Evolutionary conservation across 306 rosid genomes (phyloP).

Genomic region (Arachis hypogaea): DNA sequence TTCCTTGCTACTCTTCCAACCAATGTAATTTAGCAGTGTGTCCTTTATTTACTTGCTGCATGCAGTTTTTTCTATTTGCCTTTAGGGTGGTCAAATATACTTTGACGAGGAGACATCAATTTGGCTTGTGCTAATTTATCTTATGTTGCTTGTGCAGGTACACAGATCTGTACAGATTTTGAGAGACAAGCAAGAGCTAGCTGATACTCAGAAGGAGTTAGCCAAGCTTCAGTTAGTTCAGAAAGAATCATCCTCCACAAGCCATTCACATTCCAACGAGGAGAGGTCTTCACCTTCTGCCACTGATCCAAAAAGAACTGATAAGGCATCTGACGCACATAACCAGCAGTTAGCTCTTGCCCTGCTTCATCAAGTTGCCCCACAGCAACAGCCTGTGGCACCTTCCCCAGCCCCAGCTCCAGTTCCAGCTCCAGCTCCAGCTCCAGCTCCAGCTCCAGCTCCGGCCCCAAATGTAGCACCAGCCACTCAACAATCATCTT

Average conservation of each 20-base stretch:
- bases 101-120: conserved; percentile 6
- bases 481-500: conserved; percentile 57
- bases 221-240: conserved; percentile 81
- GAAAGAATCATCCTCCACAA: conserved; percentile 72
- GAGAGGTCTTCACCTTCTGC: conserved; percentile 60
- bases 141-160: conserved; percentile 60
- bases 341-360: conserved; percentile 87
- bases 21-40: neutral
- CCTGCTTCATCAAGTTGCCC: conserved; percentile 69
- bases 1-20: conserved; percentile 25
- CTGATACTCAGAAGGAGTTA: conserved; percentile 86
- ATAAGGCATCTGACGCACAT: conserved; percentile 53
- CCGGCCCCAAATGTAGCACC: conserved; percentile 56
- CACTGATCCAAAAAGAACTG: conserved; percentile 56
- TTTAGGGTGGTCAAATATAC: conserved; percentile 12
- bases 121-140: conserved; percentile 23
- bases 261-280: conserved; percentile 65
- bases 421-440: conserved; percentile 54
- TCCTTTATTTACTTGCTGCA: conserved; percentile 2
- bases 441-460: conserved; percentile 54
- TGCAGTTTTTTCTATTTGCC: conserved; percentile 16
- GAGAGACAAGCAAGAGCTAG: conserved; percentile 93
- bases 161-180: conserved; percentile 90
- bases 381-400: conserved; percentile 55
- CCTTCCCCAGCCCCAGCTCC: conserved; percentile 34